Evolutionary conservation across 805 yeast species (phyloP).

Genomic region (Kluyveromyces siamensis): DNA sequence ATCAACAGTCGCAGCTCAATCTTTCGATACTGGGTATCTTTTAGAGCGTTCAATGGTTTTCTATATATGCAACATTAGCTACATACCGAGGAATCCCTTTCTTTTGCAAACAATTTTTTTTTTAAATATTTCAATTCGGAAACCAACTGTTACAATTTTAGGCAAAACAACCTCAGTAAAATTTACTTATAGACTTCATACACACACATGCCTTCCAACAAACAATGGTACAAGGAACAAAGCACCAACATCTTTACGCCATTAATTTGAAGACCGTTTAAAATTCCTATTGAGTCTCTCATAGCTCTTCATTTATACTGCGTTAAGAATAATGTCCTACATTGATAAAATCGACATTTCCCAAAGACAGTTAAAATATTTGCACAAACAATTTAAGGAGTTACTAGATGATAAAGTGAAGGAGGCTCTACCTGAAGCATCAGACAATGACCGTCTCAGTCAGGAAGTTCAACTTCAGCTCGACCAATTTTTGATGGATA

Average conservation of each 20-base stretch:
- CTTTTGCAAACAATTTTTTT: background rate
- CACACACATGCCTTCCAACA: background rate
- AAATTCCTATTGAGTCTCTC: too few species aligned
- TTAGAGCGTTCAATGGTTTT: too few species aligned
- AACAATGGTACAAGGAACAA: background rate
- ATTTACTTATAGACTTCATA: too few species aligned
- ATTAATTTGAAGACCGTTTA: too few species aligned
- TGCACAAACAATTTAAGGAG: constrained; percentile 23
- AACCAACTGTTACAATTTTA: background rate
- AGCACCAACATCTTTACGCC: background rate
- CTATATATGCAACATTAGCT: background rate
- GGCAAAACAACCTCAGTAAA: too few species aligned
- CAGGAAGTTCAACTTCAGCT: constrained; percentile 18
- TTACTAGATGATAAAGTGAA: constrained; percentile 15
- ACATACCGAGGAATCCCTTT: background rate
- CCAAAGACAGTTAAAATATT: constrained; percentile 19
- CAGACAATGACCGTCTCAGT: constrained; percentile 11
- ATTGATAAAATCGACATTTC: constrained; percentile 16
- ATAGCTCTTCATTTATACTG: background rate
- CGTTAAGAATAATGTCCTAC: constrained; percentile 1
- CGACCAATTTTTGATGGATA: constrained; percentile 17
- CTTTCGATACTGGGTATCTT: background rate
- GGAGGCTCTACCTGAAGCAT: constrained; percentile 13
- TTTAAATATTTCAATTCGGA: background rate
- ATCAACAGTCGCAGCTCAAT: background rate